Conservation (phyloP, 495 filamentous ascomycete genomes). For the Xanthoparmelia taractica region DNA sequence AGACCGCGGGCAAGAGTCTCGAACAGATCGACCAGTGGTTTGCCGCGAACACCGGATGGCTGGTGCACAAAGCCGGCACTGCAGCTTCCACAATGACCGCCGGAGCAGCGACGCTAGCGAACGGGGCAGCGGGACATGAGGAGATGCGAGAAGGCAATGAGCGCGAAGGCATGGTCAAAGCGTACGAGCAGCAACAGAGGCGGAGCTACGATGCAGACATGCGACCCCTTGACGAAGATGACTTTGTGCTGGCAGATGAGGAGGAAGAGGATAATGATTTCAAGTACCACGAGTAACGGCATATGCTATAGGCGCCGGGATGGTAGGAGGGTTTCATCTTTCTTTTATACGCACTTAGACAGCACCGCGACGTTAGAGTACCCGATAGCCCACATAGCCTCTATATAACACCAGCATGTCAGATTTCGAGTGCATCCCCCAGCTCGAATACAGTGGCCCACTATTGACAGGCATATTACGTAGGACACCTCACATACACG, state of each 20-base stretch:
- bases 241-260: not conserved
- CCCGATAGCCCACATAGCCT: too few relatives aligned
- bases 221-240: slow-evolving; percentile 3
- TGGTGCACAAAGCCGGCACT: slow-evolving; percentile 20
- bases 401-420: too few relatives aligned
- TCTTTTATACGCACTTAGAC: not conserved
- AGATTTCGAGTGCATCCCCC: too few relatives aligned
- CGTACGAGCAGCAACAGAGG: slow-evolving; percentile 12
- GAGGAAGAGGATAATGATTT: not conserved
- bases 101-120: not conserved
- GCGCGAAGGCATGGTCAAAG: slow-evolving; percentile 17
- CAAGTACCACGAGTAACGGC: not conserved
- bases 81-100: not conserved
- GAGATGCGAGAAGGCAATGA: not conserved
- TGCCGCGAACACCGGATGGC: slow-evolving; percentile 20
- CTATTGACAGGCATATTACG: too few relatives aligned
- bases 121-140: not conserved
- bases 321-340: not conserved
- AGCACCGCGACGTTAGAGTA: not conserved
- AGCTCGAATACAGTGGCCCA: too few relatives aligned
- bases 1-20: slow-evolving; percentile 32
- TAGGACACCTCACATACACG: too few relatives aligned
- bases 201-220: slow-evolving; percentile 7
- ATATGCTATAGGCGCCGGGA: not conserved
- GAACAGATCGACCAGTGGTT: slow-evolving; percentile 30